Percentiles rank a stretch among this genome's conserved stretches.
Evolutionary conservation across 768 basidiomycete genomes (phyloP).

Genomic region (Gautieria morchelliformis): DNA sequence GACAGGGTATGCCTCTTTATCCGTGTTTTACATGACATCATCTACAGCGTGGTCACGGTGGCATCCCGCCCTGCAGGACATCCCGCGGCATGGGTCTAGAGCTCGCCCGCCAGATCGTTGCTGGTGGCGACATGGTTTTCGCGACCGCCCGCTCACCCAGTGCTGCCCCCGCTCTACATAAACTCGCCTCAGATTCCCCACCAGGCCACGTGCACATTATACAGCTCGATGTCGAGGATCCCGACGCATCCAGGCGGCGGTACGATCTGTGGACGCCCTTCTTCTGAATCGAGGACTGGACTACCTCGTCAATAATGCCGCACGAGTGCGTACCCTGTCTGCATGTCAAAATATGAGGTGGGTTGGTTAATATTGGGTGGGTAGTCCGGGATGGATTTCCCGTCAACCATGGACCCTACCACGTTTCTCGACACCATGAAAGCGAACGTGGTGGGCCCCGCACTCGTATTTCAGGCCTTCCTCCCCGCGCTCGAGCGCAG

Average conservation of each 20-base stretch:
- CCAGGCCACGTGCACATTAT: conserved; percentile 25
- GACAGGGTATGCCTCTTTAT: background rate
- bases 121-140: conserved; percentile 15
- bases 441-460: conserved; percentile 27
- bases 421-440: conserved; percentile 18
- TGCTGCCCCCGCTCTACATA: conserved; percentile 12
- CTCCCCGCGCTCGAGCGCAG: conserved; percentile 24
- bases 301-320: conserved; percentile 33
- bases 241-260: conserved; percentile 20
- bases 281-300: conserved; percentile 25
- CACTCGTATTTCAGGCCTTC: conserved; percentile 25
- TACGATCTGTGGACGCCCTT: conserved; percentile 15
- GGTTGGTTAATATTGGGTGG: conserved; percentile 13
- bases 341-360: background rate
- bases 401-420: conserved; percentile 18
- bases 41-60: background rate
- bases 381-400: background rate
- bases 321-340: conserved; percentile 18
- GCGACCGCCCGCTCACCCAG: conserved; percentile 17
- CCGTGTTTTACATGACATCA: background rate
- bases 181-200: conserved; percentile 10
- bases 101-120: conserved; percentile 12
- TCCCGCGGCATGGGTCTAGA: conserved; percentile 16
- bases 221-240: conserved; percentile 22
- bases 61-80: conserved; percentile 4